phyloP scores from a whole-genome alignment of 306 rosid genomes.

The Casuarina equisetifolia region DNA sequence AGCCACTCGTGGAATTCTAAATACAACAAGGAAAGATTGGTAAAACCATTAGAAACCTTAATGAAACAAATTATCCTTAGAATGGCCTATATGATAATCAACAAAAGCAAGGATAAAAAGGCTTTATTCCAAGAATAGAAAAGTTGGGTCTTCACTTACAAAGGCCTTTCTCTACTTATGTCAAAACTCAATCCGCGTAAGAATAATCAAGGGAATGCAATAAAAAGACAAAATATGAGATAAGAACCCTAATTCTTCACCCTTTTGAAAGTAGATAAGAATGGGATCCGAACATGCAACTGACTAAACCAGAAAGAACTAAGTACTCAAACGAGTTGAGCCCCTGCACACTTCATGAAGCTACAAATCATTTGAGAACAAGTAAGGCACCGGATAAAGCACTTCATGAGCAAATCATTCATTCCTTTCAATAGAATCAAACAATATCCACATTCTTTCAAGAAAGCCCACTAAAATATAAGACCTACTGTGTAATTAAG shows the following conservation, averaged over 20 bases:
- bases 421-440: neutral
- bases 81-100: neutral
- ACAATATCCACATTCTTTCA: neutral
- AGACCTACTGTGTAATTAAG: neutral
- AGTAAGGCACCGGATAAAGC: too few species aligned
- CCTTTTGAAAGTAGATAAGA: neutral
- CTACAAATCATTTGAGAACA: too few species aligned
- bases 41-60: neutral
- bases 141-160: neutral
- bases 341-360: too few species aligned
- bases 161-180: neutral
- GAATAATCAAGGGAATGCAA: neutral
- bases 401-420: too few species aligned
- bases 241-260: neutral
- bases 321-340: too few species aligned
- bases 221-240: neutral
- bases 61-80: neutral
- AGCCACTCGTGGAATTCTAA: neutral
- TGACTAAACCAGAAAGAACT: neutral
- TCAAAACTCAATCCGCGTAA: neutral
- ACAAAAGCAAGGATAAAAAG: too few species aligned
- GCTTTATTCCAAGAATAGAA: too few species aligned
- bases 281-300: neutral
- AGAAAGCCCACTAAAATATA: neutral
- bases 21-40: neutral